Percentiles rank a stretch among this genome's conserved stretches.
Evolutionary conservation across 805 yeast genomes (phyloP).

Genomic region (Ogataea sp.): DNA sequence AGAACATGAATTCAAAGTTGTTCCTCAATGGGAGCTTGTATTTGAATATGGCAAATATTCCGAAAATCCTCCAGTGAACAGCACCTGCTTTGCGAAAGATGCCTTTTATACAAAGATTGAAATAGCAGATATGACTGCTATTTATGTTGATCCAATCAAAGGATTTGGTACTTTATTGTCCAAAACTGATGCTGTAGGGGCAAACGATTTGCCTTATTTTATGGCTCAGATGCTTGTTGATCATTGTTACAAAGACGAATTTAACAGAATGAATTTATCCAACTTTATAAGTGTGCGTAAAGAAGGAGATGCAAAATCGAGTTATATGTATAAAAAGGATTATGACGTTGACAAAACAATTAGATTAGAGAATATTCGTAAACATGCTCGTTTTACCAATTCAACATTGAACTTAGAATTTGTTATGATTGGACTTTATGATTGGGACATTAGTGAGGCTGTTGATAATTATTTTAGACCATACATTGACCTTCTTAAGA

Average conservation of each 20-base stretch:
- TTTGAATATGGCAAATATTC: neutral
- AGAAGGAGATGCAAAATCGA: neutral
- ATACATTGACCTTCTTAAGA: conserved; percentile 1
- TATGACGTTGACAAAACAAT: neutral
- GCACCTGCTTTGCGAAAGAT: conserved; percentile 6
- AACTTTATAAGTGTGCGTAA: conserved; percentile 10
- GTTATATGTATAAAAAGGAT: neutral
- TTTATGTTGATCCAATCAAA: conserved; percentile 17
- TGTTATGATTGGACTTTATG: conserved; percentile 7
- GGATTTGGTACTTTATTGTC: conserved; percentile 25
- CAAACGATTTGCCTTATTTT: conserved; percentile 44
- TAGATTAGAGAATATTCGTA: neutral
- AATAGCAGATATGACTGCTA: conserved; percentile 16
- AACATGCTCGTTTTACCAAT: neutral
- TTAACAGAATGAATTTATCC: conserved; percentile 14
- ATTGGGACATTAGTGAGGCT: conserved; percentile 14
- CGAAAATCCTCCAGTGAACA: conserved; percentile 1
- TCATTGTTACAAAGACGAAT: conserved; percentile 21
- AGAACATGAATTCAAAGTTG: conserved; percentile 3
- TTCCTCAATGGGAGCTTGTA: neutral
- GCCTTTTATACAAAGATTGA: conserved; percentile 13
- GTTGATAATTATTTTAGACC: conserved; percentile 8
- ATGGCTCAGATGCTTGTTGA: conserved; percentile 31
- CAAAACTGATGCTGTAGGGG: conserved; percentile 27
- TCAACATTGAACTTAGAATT: conserved; percentile 2